Evolutionary conservation across 2,329 filamentous ascomycete species (phyloP).

Genomic region (Aspergillus unguis): DNA sequence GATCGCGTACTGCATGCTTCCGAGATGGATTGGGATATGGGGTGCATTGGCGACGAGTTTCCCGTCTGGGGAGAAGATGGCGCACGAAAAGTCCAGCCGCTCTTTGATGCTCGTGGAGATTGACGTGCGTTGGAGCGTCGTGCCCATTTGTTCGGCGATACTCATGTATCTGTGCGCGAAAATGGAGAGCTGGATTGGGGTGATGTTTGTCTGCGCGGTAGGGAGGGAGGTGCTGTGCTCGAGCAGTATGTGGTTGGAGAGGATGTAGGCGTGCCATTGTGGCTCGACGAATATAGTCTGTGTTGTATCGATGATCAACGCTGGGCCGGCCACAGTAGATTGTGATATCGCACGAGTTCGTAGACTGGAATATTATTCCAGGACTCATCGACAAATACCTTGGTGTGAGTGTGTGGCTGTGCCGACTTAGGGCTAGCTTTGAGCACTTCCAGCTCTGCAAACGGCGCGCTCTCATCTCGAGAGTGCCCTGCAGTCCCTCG

Average conservation of each 20-base stretch:
- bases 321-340: slow-evolving; percentile 52
- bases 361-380: slow-evolving; percentile 26
- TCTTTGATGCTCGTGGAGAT: slow-evolving; percentile 73
- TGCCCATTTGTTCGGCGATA: slow-evolving; percentile 60
- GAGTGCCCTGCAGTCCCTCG: slow-evolving; percentile 63
- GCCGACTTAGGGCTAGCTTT: neutral
- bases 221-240: slow-evolving; percentile 53
- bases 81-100: slow-evolving; percentile 80
- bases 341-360: slow-evolving; percentile 22
- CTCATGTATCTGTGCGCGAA: slow-evolving; percentile 58
- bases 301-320: slow-evolving; percentile 68
- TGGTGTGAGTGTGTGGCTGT: slow-evolving; percentile 30
- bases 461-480: neutral
- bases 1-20: slow-evolving; percentile 79
- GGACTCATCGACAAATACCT: slow-evolving; percentile 44
- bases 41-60: slow-evolving; percentile 64
- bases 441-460: neutral
- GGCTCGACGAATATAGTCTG: slow-evolving; percentile 92
- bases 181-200: slow-evolving; percentile 54
- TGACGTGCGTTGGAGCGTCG: slow-evolving; percentile 54
- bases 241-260: slow-evolving; percentile 76
- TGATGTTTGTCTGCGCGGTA: slow-evolving; percentile 16
- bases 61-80: slow-evolving; percentile 69
- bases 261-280: slow-evolving; percentile 68
- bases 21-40: slow-evolving; percentile 75